Evolutionary conservation across 371 early-diverging fungal genomes (phyloP), one percentile per base, ranked within the genome.

Genomic region (Mucor racemosus): DNA sequence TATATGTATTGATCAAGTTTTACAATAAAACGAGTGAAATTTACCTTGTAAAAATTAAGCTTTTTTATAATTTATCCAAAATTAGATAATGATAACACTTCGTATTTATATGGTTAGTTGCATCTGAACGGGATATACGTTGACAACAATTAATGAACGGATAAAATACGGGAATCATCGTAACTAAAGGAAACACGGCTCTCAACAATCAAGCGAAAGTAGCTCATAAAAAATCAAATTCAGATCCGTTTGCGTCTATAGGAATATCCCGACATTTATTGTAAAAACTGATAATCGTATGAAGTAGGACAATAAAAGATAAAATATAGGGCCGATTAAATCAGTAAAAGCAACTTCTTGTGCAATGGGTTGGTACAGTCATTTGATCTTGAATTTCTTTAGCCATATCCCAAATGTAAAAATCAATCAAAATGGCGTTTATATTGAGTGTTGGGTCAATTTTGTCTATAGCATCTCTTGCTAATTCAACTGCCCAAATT

Each of bases 331-430:
- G 14, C 34, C 38, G 0, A 44, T 70, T 26, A 21, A 9, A 50
- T 50, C 66, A 95, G 72, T 95, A 95, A 65, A 80, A 94, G 19
- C 90, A 78, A 60, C 88, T 84, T 42, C 95, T 85, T 7, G 93
- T 94, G 14, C 88, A 80, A 72, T 95, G 96, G n/a, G 91, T 91
- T 5, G 92, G 92, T 21, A 94, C 74, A 21, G 75, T 74, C 65
- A 84, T 83, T 57, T 86, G 73, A 26, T 80, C 79, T 46, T 88
- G 76, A 38, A 88, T 73, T 39, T 86, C 88, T 67, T 94, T 93
- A 0, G 95, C 94, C 66, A 86, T 88, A 72, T 95, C 95, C 95
- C 95, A 95, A 60, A 95, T 79, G 66, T 90, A 95, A 74, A 94
- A 95, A 66, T 95, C 96, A 17, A 94, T 79, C 48, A 95, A 66